These are phyloP conservation scores for Sonneratia alba DNA, from an alignment of 345 rosid genomes.

Conservation along the genomic window DNA sequence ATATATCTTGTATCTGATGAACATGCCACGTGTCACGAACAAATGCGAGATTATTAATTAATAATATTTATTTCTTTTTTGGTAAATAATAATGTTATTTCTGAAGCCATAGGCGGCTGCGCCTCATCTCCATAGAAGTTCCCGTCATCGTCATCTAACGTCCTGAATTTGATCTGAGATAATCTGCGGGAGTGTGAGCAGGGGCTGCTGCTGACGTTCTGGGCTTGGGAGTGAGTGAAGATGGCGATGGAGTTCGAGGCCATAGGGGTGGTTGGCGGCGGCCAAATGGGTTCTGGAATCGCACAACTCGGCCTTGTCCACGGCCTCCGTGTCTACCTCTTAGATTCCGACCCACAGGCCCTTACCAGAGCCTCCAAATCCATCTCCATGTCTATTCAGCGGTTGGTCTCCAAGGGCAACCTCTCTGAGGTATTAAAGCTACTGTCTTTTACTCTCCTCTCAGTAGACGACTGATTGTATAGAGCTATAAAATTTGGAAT, in stretches of 20 bases:
- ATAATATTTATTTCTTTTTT: no score
- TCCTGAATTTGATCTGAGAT: neutral
- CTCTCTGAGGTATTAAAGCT: slow-evolving; percentile 42
- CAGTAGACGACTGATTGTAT: neutral
- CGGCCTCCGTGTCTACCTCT: slow-evolving; percentile 54
- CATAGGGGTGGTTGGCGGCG: slow-evolving; percentile 70
- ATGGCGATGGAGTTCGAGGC: slow-evolving; percentile 37
- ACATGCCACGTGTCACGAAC: no score
- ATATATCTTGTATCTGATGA: neutral
- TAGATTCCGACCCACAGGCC: slow-evolving; percentile 56
- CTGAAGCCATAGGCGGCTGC: no score
- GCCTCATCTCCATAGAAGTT: no score
- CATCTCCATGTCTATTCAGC: slow-evolving; percentile 48
- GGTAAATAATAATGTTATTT: no score
- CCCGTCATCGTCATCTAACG: neutral
- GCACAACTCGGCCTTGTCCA: slow-evolving; percentile 73
- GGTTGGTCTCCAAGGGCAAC: slow-evolving; percentile 53
- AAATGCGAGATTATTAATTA: no score
- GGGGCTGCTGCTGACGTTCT: neutral
- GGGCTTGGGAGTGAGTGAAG: neutral
- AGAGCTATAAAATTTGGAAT: neutral
- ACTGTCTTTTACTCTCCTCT: neutral
- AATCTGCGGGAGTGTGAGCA: neutral
- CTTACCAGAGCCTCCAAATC: slow-evolving; percentile 48
- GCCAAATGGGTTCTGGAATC: slow-evolving; percentile 97